Evolutionary conservation across 495 filamentous ascomycete genomes (phyloP), one percentile per base, ranked within the genome.

Genomic region (Lophium mytilinum): DNA sequence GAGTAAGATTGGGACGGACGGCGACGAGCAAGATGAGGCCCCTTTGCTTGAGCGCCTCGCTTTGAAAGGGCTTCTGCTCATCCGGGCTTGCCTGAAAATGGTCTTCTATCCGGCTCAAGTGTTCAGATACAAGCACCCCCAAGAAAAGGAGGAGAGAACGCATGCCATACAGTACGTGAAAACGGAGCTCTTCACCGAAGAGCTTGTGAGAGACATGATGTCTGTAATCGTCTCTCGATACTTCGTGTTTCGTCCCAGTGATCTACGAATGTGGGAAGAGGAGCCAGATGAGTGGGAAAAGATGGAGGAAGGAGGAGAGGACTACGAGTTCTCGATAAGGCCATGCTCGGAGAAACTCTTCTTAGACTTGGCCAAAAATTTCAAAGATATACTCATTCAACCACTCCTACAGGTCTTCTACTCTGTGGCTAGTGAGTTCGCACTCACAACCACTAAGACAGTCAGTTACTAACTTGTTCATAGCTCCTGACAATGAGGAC

Each of bases 271-370:
- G 58, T 97, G 93, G 93, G 85, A 89, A 69, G 86, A 90, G 61
- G 89, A 93, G 42, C 89, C 91, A 0, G 88, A 96, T 64, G 87
- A 91, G 48, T 98, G 92, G 93, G 90, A 95, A 64, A 80, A 82
- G 56, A 80, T 80, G 64, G 89, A 95, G 72, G 86, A 93, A 53
- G 85, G 81, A 41, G 79, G 84, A 50, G 81, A 87, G 17, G 85
- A 89, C 56, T 94, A 84, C 80, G 88, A 96, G 62, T 94, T 90
- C 72, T 82, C 90, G 24, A 82, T 97, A 41, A 83, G 90, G 8
- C 86, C 89, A 0, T 98, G 93, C 66, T 85, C 90, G 0, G 91
- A 97, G 71, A 94, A 90, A 69, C 77, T 98, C 14, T 95, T 96
- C 68, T 77, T 97, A 63, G 93, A 96, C 61, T 78, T 98, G 0